Conservation (phyloP, 129 eudicot species). For the Artemisia tridentata region DNA sequence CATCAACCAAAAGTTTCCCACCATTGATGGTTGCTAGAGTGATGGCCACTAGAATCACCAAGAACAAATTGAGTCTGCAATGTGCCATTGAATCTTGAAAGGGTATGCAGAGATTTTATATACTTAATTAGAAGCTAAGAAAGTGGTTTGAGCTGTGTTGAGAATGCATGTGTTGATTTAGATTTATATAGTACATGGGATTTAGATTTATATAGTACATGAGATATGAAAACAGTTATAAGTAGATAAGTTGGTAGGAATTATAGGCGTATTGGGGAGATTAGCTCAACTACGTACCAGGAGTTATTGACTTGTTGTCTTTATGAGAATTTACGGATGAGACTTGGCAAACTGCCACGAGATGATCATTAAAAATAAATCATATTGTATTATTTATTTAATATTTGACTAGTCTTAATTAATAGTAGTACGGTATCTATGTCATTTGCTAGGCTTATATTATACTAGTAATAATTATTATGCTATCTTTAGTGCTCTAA, state of each 20-base stretch:
- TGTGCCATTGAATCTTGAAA: slow-evolving; percentile 13
- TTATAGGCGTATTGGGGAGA: neutral
- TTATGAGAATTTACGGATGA: neutral
- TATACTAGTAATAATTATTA: too few species aligned
- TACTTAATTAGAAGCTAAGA: neutral
- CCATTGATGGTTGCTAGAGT: slow-evolving; percentile 16
- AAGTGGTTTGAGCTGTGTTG: slow-evolving; percentile 11
- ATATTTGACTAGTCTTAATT: too few species aligned
- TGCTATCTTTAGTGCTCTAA: too few species aligned
- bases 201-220: slow-evolving; percentile 13
- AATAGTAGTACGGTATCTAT: too few species aligned
- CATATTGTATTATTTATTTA: too few species aligned
- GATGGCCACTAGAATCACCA: slow-evolving; percentile 14
- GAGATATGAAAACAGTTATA: neutral
- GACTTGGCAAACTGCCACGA: neutral
- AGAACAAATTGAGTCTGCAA: slow-evolving; percentile 7
- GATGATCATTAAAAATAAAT: too few species aligned
- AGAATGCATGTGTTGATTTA: neutral
- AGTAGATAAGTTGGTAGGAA: slow-evolving; percentile 23
- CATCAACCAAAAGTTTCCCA: slow-evolving; percentile 5
- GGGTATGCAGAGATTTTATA: neutral
- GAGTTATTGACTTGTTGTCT: too few species aligned
- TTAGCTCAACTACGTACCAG: slow-evolving; percentile 24
- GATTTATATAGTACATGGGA: slow-evolving; percentile 27
- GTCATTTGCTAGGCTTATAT: too few species aligned